phyloP scores from a whole-genome alignment of 129 eudicot species.

The sunflower (Helianthus annuus) region HanXRQr2.0-SUNRISE NC_035439.2:32015889-32016388 shows the following conservation, averaged over 20 bases:
- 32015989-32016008: constrained; percentile 94
- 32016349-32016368: constrained; percentile 91
- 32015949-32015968: constrained; percentile 91
- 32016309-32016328: constrained; percentile 72
- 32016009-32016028: constrained; percentile 90
- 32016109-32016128: constrained; percentile 85
- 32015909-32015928: constrained; percentile 96
- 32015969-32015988: constrained; percentile 96
- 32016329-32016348: constrained; percentile 70
- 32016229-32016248: constrained; percentile 58
- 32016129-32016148: constrained; percentile 96
- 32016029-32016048: constrained; percentile 83
- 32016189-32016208: constrained; percentile 98
- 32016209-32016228: constrained; percentile 61
- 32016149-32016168: constrained; percentile 73
- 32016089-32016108: constrained; percentile 53
- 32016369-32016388: constrained; percentile 94
- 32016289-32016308: constrained; percentile 52
- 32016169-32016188: constrained; percentile 89
- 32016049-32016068: constrained; percentile 90
- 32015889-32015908: constrained; percentile 88
- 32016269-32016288: constrained; percentile 71
- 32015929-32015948: constrained; percentile 86
- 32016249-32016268: constrained; percentile 65
- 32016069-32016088: constrained; percentile 64